phyloP scores from a whole-genome alignment of 2,329 filamentous ascomycete species.

The Camillea tinctor region DNA sequence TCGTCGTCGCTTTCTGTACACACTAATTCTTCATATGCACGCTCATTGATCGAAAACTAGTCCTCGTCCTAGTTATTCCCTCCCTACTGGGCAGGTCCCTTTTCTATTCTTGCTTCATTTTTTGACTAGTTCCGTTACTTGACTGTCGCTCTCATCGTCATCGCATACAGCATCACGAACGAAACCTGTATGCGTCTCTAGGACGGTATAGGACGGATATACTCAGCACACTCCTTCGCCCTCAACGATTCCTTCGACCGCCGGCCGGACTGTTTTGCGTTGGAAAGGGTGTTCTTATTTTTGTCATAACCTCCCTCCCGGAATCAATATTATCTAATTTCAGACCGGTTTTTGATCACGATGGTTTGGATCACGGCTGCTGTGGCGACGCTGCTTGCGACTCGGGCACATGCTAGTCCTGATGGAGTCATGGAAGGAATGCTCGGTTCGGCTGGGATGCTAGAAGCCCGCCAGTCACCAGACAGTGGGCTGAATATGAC shows the following conservation, averaged over 20 bases:
- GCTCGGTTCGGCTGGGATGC: constrained; percentile 7
- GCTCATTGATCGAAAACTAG: constrained; percentile 18
- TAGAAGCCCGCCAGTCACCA: constrained; percentile 21
- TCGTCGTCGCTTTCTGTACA: constrained; percentile 10
- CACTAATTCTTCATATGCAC: constrained; percentile 19
- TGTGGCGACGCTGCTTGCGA: constrained; percentile 36
- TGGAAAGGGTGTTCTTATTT: constrained; percentile 1
- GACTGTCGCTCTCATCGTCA: constrained; percentile 19
- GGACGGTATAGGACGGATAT: constrained; percentile 19
- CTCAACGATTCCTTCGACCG: constrained; percentile 23
- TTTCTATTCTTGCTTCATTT: constrained; percentile 17
- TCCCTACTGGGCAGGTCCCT: constrained; percentile 36
- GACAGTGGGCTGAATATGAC: constrained; percentile 48
- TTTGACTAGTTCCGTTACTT: constrained; percentile 18
- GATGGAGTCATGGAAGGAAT: constrained; percentile 15
- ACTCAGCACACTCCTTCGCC: constrained; percentile 25
- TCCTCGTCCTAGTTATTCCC: constrained; percentile 26
- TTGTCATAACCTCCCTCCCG: background rate
- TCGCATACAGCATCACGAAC: constrained; percentile 17
- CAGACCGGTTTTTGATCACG: constrained; percentile 13
- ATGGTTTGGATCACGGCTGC: constrained; percentile 40
- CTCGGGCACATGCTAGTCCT: constrained; percentile 36
- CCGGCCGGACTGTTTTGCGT: constrained; percentile 23
- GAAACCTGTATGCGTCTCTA: constrained; percentile 8
- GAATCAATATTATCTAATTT: constrained; percentile 9